Conservation (phyloP, 352 stramenopile genomes). For the Plasmopara muralis region DNA sequence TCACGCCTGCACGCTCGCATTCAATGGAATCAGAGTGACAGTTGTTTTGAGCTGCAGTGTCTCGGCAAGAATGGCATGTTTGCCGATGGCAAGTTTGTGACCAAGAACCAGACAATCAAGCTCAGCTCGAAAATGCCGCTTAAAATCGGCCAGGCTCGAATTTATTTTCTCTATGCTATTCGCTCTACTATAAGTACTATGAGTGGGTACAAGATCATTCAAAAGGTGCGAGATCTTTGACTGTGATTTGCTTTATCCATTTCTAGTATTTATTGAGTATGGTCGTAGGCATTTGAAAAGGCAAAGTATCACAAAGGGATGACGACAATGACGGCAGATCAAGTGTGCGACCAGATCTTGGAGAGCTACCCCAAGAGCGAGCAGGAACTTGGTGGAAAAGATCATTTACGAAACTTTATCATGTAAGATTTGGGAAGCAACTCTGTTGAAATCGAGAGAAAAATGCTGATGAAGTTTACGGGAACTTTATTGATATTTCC, state of each 20-base stretch:
- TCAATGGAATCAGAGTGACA: slow-evolving; percentile 66
- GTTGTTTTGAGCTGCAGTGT: slow-evolving; percentile 70
- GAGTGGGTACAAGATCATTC: slow-evolving; percentile 77
- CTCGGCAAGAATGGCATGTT: slow-evolving; percentile 82
- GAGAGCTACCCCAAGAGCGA: slow-evolving; percentile 71
- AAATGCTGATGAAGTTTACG: slow-evolving; percentile 1
- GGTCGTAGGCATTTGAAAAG: slow-evolving; percentile 66
- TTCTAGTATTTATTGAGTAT: slow-evolving; percentile 5
- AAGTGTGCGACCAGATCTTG: slow-evolving; percentile 67
- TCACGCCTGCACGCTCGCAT: slow-evolving; percentile 70
- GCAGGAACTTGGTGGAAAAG: slow-evolving; percentile 60
- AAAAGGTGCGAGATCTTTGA: slow-evolving; percentile 33
- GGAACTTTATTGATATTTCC: slow-evolving; percentile 1
- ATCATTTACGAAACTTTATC: slow-evolving; percentile 61
- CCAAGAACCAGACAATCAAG: slow-evolving; percentile 67
- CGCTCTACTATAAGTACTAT: slow-evolving; percentile 73
- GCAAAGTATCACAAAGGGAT: slow-evolving; percentile 52
- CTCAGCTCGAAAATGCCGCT: slow-evolving; percentile 65
- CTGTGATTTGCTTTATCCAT: not conserved
- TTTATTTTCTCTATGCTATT: slow-evolving; percentile 74
- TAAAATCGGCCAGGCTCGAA: slow-evolving; percentile 64
- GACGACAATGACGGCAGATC: slow-evolving; percentile 45
- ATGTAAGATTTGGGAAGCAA: slow-evolving; percentile 31
- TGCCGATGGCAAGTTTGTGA: slow-evolving; percentile 53
- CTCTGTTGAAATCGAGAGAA: not conserved